Conservation (phyloP, 148 eudicot genomes). For the Diospyros kaki region DNA sequence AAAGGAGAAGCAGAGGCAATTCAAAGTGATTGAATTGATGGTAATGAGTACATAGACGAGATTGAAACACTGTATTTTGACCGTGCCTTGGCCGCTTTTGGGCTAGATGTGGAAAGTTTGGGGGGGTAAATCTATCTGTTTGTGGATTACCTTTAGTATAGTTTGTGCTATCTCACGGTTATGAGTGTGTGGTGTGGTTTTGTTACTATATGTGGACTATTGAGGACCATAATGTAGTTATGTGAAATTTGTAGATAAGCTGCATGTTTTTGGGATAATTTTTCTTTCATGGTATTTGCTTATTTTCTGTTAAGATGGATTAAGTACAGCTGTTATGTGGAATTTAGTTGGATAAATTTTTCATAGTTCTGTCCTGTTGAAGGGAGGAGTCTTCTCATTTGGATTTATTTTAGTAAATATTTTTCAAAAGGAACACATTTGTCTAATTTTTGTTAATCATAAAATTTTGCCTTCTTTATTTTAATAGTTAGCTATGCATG, state of each 20-base stretch:
- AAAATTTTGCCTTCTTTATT: background rate
- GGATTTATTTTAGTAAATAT: background rate
- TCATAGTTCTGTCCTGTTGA: background rate
- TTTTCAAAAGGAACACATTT: no score
- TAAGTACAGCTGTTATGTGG: background rate
- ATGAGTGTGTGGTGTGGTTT: no score
- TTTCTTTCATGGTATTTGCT: background rate
- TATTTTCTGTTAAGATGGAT: background rate
- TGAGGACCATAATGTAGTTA: no score
- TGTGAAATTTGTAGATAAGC: background rate
- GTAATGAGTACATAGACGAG: constrained; percentile 43
- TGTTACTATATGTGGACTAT: no score
- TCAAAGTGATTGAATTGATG: constrained; percentile 32
- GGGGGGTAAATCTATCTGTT: constrained; percentile 29
- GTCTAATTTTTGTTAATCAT: background rate
- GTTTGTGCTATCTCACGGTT: background rate
- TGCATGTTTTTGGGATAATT: background rate
- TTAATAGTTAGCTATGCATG: background rate
- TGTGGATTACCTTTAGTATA: no score
- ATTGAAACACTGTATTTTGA: constrained; percentile 34
- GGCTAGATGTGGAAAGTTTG: constrained; percentile 33
- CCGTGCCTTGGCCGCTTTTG: constrained; percentile 35
- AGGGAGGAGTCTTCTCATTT: background rate
- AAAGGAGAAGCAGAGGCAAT: constrained; percentile 25
- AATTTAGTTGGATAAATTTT: background rate